Conservation (phyloP, 108 stramenopile genomes). For the Chaetoceros tenuissimus region DNA sequence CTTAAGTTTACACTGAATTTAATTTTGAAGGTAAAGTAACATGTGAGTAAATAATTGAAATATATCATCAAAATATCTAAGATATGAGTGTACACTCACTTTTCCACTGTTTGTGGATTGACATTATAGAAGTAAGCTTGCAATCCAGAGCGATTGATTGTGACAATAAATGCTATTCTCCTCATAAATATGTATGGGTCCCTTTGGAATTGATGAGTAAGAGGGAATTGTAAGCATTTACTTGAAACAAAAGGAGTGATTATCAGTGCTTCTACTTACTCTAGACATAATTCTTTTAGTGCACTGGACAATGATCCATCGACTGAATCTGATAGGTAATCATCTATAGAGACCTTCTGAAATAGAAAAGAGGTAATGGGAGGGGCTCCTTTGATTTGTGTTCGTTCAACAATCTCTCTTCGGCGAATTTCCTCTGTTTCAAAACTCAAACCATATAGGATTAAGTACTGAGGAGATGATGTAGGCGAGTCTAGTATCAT, state of each 20-base stretch:
- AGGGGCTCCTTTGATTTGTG: not conserved
- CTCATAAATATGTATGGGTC: constrained; percentile 23
- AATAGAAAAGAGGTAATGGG: not conserved
- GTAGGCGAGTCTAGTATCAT: constrained; percentile 4
- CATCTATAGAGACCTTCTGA: not conserved
- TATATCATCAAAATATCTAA: not conserved
- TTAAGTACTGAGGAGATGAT: not conserved
- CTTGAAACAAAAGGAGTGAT: constrained; percentile 23
- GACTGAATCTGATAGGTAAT: not conserved
- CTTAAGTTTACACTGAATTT: not conserved
- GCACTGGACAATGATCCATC: not conserved
- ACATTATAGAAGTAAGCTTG: constrained; percentile 36
- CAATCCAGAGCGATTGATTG: constrained; percentile 29
- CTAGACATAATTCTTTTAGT: not conserved
- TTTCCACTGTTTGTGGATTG: too few species aligned
- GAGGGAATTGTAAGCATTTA: constrained; percentile 24
- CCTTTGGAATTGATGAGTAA: constrained; percentile 15
- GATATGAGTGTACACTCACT: too few species aligned
- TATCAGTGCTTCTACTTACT: not conserved
- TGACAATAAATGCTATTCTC: constrained; percentile 38
- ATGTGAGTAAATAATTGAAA: not conserved
- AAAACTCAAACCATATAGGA: not conserved
- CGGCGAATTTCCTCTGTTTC: not conserved
- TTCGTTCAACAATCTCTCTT: not conserved
- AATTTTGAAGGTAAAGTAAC: not conserved